A percentile compares a stretch with the other conserved stretches of the same genome.
These are phyloP conservation scores for Sugiyamaella japonica DNA, from an alignment of 1,139 yeast species.

Conservation along the genomic window DNA sequence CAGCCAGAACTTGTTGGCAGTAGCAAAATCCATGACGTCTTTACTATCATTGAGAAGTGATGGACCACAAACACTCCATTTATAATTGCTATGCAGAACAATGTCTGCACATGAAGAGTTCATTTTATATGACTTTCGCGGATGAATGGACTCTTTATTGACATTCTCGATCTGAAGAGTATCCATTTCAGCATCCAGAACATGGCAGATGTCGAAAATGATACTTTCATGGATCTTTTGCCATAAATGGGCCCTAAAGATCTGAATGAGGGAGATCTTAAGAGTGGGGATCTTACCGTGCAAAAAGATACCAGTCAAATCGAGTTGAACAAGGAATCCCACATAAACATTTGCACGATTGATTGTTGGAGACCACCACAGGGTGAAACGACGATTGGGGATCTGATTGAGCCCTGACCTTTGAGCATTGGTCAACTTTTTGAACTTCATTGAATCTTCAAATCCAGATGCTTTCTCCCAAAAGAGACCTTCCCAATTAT, in stretches of 20 bases:
- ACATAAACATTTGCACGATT: constrained; percentile 97
- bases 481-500: constrained; percentile 97
- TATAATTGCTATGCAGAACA: constrained; percentile 68
- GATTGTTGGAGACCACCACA: constrained; percentile 99
- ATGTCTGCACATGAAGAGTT: constrained; percentile 94
- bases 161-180: constrained; percentile 81
- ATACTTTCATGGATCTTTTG: constrained; percentile 97
- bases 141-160: constrained; percentile 91
- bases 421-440: constrained; percentile 95
- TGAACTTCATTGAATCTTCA: constrained; percentile 92
- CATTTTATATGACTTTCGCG: constrained; percentile 96
- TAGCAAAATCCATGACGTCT: constrained; percentile 43
- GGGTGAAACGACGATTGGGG: constrained; percentile 93
- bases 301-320: constrained; percentile 91
- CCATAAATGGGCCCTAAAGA: constrained; percentile 98
- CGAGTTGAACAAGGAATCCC: constrained; percentile 94
- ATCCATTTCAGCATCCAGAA: constrained; percentile 83
- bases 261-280: constrained; percentile 92
- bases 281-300: constrained; percentile 98
- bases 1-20: constrained; percentile 83
- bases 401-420: constrained; percentile 96
- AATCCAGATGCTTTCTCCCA: constrained; percentile 98
- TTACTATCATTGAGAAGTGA: constrained; percentile 58
- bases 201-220: constrained; percentile 91
- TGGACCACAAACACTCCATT: constrained; percentile 86